A percentile compares a stretch with the other conserved stretches of the same genome.
These are phyloP conservation scores for Trichoderma sp. DNA, from an alignment of 2,329 filamentous ascomycete species.

Conservation along the genomic window DNA sequence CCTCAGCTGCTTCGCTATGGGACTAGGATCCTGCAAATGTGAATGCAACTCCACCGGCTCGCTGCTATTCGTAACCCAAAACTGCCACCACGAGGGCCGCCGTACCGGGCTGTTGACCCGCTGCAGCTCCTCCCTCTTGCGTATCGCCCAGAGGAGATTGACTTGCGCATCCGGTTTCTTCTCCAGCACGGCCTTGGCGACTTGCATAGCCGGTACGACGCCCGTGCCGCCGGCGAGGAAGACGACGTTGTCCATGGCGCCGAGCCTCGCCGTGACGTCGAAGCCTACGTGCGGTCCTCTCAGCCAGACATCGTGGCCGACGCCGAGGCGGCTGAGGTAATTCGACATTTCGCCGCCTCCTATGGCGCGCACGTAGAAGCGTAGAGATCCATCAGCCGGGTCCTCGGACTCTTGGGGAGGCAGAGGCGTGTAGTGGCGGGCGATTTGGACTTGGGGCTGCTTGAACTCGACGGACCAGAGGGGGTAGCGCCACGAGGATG, in stretches of 20 bases:
- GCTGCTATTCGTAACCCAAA: constrained; percentile 24
- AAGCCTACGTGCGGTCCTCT: constrained; percentile 77
- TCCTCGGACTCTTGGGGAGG: constrained; percentile 48
- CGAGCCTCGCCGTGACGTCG: constrained; percentile 39
- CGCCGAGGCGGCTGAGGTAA: constrained; percentile 67
- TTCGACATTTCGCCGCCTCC: constrained; percentile 79
- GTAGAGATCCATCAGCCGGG: constrained; percentile 47
- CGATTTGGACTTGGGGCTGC: constrained; percentile 91
- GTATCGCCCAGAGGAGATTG: constrained; percentile 79
- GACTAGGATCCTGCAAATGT: constrained; percentile 34
- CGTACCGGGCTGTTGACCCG: neutral
- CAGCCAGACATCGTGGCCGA: constrained; percentile 67
- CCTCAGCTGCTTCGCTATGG: constrained; percentile 62
- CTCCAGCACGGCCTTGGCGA: constrained; percentile 61
- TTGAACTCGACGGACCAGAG: constrained; percentile 91
- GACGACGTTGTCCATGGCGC: constrained; percentile 51
- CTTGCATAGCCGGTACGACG: constrained; percentile 84
- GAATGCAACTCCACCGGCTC: constrained; percentile 23
- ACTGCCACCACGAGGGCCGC: constrained; percentile 28
- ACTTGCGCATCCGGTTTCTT: constrained; percentile 42
- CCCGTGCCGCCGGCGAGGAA: constrained; percentile 93
- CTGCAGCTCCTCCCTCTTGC: constrained; percentile 54
- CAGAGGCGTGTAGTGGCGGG: constrained; percentile 85
- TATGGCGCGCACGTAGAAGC: constrained; percentile 77
- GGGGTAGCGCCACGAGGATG: constrained; percentile 45